Evolutionary conservation across 106 monocot species (phyloP).

Genomic region (Alisma plantagoaquatica): DNA sequence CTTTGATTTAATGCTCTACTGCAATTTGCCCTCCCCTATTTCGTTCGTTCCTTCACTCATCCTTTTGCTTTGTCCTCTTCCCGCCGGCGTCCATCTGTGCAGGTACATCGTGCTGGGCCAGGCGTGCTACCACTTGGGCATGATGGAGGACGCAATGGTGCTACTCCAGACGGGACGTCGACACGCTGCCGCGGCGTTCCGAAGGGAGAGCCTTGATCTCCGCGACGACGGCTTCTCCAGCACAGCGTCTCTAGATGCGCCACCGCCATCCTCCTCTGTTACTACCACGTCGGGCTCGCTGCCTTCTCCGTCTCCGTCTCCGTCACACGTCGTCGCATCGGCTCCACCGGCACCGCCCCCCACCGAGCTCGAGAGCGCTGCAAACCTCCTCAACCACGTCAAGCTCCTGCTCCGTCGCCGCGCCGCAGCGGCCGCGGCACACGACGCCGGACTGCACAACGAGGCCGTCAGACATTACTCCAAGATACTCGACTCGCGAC

Average conservation of each 20-base stretch:
- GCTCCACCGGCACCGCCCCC: not conserved
- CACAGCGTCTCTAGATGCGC: not conserved
- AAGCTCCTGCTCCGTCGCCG: slow-evolving; percentile 92
- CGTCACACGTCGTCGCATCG: not conserved
- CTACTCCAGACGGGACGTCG: slow-evolving; percentile 81
- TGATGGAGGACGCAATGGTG: slow-evolving; percentile 91
- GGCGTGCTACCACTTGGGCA: slow-evolving; percentile 78
- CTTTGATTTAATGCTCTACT: too few relatives aligned
- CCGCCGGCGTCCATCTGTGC: too few relatives aligned
- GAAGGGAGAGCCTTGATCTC: slow-evolving; percentile 51
- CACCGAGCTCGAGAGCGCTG: slow-evolving; percentile 37
- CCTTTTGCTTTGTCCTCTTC: too few relatives aligned
- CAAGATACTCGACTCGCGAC: slow-evolving; percentile 67
- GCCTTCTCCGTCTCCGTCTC: not conserved
- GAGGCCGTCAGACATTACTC: slow-evolving; percentile 86
- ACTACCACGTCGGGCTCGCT: not conserved
- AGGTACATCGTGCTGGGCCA: slow-evolving; percentile 85
- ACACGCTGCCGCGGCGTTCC: slow-evolving; percentile 56
- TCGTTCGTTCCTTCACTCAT: too few relatives aligned
- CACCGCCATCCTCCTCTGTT: not conserved
- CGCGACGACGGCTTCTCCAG: slow-evolving; percentile 63
- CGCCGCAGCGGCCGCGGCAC: slow-evolving; percentile 63
- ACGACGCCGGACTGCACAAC: slow-evolving; percentile 60
- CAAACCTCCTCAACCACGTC: slow-evolving; percentile 60
- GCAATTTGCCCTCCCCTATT: too few relatives aligned